These are phyloP conservation scores for Noccaea bulbosa DNA, from an alignment of 345 rosid genomes.

Conservation along the genomic window DNA sequence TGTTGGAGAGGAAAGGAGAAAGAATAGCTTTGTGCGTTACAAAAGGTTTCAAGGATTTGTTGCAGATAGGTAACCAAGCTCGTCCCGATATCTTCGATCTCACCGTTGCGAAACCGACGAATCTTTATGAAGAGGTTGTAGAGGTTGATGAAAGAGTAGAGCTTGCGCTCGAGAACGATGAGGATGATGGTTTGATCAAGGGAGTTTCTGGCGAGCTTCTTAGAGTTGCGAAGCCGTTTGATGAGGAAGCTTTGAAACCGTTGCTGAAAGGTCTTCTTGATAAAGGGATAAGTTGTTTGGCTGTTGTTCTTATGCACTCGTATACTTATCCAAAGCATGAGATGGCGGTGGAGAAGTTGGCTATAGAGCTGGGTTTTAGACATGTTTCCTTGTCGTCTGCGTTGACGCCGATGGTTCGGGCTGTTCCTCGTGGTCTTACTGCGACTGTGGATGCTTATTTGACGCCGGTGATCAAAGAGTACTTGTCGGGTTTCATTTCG, in stretches of 20 bases:
- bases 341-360: slow-evolving; percentile 78
- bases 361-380: slow-evolving; percentile 76
- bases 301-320: slow-evolving; percentile 91
- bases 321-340: slow-evolving; percentile 91
- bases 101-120: slow-evolving; percentile 74
- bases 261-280: slow-evolving; percentile 63
- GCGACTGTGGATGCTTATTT: slow-evolving; percentile 97
- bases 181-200: slow-evolving; percentile 43
- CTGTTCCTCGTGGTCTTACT: slow-evolving; percentile 95
- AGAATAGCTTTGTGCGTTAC: slow-evolving; percentile 93
- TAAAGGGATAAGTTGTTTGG: slow-evolving; percentile 85
- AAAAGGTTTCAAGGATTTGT: slow-evolving; percentile 78
- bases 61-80: slow-evolving; percentile 97
- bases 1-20: slow-evolving; percentile 93
- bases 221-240: slow-evolving; percentile 70
- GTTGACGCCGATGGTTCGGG: slow-evolving; percentile 95
- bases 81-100: slow-evolving; percentile 88
- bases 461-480: slow-evolving; percentile 91
- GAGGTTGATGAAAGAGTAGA: slow-evolving; percentile 95
- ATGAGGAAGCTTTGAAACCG: slow-evolving; percentile 64
- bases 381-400: slow-evolving; percentile 94
- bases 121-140: slow-evolving; percentile 83
- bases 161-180: slow-evolving; percentile 60
- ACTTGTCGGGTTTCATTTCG: slow-evolving; percentile 87
- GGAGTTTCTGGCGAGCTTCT: slow-evolving; percentile 92